These are phyloP conservation scores for Emericellopsis atlantica DNA, from an alignment of 2,329 filamentous ascomycete species.

Conservation along the genomic window DNA sequence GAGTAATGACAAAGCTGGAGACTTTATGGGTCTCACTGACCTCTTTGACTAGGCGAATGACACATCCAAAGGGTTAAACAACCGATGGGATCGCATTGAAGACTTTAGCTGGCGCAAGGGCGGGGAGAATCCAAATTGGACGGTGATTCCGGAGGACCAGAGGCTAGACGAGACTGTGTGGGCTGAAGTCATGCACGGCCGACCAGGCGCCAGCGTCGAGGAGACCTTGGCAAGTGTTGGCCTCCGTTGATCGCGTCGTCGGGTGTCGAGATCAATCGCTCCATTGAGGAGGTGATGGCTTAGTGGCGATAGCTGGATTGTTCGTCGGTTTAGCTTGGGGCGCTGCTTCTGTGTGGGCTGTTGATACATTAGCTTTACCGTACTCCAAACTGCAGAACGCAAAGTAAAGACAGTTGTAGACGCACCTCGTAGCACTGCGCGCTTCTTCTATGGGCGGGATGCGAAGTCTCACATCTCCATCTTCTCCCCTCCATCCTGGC, in stretches of 20 bases:
- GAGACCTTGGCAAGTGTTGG: conserved; percentile 49
- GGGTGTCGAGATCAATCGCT: background rate
- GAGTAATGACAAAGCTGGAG: conserved; percentile 19
- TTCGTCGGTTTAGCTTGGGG: too few relatives aligned
- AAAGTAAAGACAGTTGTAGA: too few relatives aligned
- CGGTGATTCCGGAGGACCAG: conserved; percentile 46
- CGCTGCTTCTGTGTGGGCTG: too few relatives aligned
- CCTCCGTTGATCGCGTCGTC: conserved; percentile 12
- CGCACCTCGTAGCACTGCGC: background rate
- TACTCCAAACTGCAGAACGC: too few relatives aligned
- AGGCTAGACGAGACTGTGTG: conserved; percentile 52
- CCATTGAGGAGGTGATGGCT: too few relatives aligned
- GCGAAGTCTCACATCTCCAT: conserved; percentile 25
- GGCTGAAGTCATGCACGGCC: conserved; percentile 54
- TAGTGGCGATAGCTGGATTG: too few relatives aligned
- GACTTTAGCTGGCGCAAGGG: conserved; percentile 96
- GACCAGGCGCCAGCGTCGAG: conserved; percentile 46
- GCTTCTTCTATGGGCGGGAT: background rate
- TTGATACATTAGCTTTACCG: too few relatives aligned
- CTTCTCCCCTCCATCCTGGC: conserved; percentile 13
- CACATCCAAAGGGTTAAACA: conserved; percentile 16
- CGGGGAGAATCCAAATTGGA: conserved; percentile 83
- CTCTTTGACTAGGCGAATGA: too few relatives aligned
- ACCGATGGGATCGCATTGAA: conserved; percentile 83
- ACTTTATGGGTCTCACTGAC: too few relatives aligned